Base-by-base conservation (phyloP, 148 eudicot genomes). In the Diospyros lotus region DNA sequence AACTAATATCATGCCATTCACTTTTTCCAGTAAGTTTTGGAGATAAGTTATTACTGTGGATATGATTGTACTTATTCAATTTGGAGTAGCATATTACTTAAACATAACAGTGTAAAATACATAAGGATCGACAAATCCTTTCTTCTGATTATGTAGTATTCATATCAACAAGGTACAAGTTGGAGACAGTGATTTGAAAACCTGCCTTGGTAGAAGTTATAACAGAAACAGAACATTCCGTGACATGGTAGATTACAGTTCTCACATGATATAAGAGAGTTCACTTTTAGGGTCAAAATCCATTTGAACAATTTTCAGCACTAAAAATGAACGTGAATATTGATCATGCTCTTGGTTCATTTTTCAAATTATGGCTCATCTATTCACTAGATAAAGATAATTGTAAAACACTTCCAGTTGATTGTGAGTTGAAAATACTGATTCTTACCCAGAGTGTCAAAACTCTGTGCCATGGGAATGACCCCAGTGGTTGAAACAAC, bases 391-490 rank as follows among this genome's bases (percentile, higher is more conserved):
- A n/a, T 64, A 51, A 39, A 58, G 4, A 3, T 8, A 62, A 50
- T 4, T 62, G 59, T 14, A 46, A 45, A 58, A 44, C 48, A 14
- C 7, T 2, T 42, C n/a, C 4, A 39, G 58, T 52, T 65, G 6
- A 65, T 43, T 56, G 40, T 58, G 2, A 45, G 43, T 72, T 15
- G 45, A 42, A 1, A 43, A 73, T 68, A 60, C 64, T 64, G 44
- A 46, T 15, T 59, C 79, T 86, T 80, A 94, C 98, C 98, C 2
- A 95, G 92, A 40, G 98, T 94, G 70, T 95, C 98, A 66, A 92
- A 90, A 85, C 97, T 94, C 81, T 95, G 96, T 58, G 98, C 92
- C 97, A 95, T 83, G 9, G 98, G 98, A 83, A 81, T 80, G 58
- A 95, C 91, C 79, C 97, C 96, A 73, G 78, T 77, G 59, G 90